Base-by-base conservation (phyloP, 2,329 filamentous ascomycete species). In the Lasiodiplodia gonubiensis region DNA sequence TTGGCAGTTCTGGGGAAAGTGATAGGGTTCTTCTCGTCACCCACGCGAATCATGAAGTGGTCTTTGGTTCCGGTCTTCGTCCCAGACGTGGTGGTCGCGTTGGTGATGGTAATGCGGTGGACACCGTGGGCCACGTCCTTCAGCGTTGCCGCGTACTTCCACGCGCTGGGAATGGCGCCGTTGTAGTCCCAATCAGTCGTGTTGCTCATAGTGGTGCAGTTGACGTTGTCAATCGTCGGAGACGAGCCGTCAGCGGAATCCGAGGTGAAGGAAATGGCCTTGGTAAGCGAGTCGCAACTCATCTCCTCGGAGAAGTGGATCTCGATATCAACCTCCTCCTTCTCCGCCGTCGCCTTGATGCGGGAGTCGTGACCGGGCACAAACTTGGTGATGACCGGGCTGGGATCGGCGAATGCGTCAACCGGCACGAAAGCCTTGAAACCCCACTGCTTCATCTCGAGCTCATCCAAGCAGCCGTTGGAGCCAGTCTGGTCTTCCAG, bases 31-130 rank as follows among this genome's bases (percentile, higher is more conserved):
- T 86, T 80, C 3, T 71, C 72, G 69, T 84, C 80, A 42, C 88
- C 88, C 60, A 89, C 79, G 18, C 88, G 86, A 71, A 90, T 79
- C 70, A 90, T 78, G 75, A 90, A 89, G 68, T 86, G 84, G 69
- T 90, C 88, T n/a, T 82, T 76, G 0, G 86, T 80, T 57, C 83
- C 79, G 2, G 81, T 81, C 25, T 78, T 76, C 4, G 75, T 73
- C 3, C 61, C 61, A 1, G 33, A 10, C 14, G 35, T 54, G 49
- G 79, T 81, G 3, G 82, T 81, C 23, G 83, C 82, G 70, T 89
- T 89, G 61, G 80, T 82, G 54, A 90, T 77, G 0, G 84, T 87
- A 64, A 90, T 72, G 37, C 82, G 80, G 72, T 90, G 86, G 23
- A 90, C 79, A 35, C 88, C 88, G 68, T 90, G 85, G 10, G 85